Base-by-base conservation (phyloP, 495 filamentous ascomycete species). In the Zalerion maritima region DNA sequence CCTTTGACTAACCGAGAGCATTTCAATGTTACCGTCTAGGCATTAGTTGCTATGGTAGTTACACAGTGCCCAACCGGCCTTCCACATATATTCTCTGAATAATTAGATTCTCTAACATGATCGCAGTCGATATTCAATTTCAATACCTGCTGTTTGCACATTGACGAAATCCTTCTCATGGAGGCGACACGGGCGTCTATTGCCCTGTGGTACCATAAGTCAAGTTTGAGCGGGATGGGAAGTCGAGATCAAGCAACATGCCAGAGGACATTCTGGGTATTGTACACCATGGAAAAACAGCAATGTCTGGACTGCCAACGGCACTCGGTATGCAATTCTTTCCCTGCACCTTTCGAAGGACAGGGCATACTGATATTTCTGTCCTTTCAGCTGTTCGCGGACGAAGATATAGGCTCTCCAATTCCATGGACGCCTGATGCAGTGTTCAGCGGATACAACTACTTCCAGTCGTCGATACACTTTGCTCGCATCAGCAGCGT, bases 211-310 rank as follows among this genome's bases (percentile, higher is more conserved):
- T 46, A 36, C 32, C 39, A 31, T 21, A 36, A 33, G 16, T 27
- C n/a, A 30, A 24, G 9, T 28, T 23, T n/a, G n/a, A n/a, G n/a
- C n/a, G n/a, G n/a, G n/a, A n/a, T n/a, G 18, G 13, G 18, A 5
- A 25, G 18, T 10, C 16, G 27, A 14, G 10, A 4, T 29, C 13
- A 21, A 4, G 16, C 8, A 8, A 18, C 6, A 28, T 32, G 29
- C 15, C 25, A 39, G 11, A 27, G 41, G 13, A 41, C 33, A 9
- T 47, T 52, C 15, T 52, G 49, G 49, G 41, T 44, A 9, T 38
- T 50, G 7, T 52, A 52, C 25, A 22, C 28, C 9, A 24, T 49
- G 26, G 49, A 52, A 35, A 47, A 45, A 35, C 30, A 31, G 24
- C 15, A 26, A 11, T 42, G 19, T 14, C 49, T 43, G 21, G 30